Evolutionary conservation across 345 rosid species (phyloP).

Genomic region (Passiflora organensis): DNA sequence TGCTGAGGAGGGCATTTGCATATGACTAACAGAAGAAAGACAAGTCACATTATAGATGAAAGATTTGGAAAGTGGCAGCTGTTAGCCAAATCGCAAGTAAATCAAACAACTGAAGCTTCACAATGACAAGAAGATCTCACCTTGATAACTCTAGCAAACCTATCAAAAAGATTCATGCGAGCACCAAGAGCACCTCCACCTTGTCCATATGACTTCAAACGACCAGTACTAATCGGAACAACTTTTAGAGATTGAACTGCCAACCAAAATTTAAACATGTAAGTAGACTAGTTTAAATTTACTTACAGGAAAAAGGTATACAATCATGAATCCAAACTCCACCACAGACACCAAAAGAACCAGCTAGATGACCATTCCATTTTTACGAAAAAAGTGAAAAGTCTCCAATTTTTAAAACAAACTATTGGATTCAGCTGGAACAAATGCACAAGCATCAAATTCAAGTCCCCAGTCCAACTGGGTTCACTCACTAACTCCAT

Average conservation of each 20-base stretch:
- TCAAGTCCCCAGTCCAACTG: background rate
- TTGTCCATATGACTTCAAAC: slow-evolving; percentile 30
- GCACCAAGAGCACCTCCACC: slow-evolving; percentile 51
- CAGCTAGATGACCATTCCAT: no score
- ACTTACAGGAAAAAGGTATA: no score
- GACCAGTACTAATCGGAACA: slow-evolving; percentile 9
- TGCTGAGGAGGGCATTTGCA: slow-evolving; percentile 62
- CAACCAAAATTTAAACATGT: no score
- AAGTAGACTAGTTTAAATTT: no score
- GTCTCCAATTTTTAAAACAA: background rate
- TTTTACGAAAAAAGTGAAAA: background rate
- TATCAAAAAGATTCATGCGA: slow-evolving; percentile 63
- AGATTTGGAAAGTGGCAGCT: background rate
- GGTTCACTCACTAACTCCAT: background rate
- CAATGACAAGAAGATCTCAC: slow-evolving; percentile 22
- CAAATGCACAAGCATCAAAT: background rate
- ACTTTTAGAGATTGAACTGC: slow-evolving; percentile 22
- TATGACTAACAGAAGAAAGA: slow-evolving; percentile 47
- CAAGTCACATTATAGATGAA: slow-evolving; percentile 4
- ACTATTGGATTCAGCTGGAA: background rate
- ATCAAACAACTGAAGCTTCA: background rate
- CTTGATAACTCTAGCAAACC: slow-evolving; percentile 70
- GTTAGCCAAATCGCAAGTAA: background rate
- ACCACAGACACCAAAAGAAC: background rate
- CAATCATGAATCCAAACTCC: no score